Base-by-base conservation (phyloP, 176 grass and related monocot species). In the Cymbopogon citratus region DNA sequence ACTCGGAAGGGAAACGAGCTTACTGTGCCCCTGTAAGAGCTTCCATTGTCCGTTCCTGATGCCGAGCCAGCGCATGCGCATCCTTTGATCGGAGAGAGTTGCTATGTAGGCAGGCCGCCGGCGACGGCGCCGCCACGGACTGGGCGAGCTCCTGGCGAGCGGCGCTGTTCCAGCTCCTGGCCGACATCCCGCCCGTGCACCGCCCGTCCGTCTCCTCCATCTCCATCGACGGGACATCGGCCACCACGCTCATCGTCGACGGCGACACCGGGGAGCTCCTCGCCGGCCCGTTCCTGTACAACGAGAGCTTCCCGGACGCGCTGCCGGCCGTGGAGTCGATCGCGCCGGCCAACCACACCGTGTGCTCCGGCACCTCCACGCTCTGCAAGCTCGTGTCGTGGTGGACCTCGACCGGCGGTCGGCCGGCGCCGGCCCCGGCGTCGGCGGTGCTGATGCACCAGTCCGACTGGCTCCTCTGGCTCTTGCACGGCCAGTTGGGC, bases 391-490 rank as follows among this genome's bases (percentile, higher is more conserved):
- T 97, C 18, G 94, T 97, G 10, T 93, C 89, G 1, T 97, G 94
- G 94, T 93, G 94, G 94, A 82, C 76, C 49, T 75, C 77, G 9
- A 38, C 25, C 15, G 59, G 21, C 6, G 44, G 31, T n/a, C 56
- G 23, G 11, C 1, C 21, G n/a, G 73, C 90, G 5, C 77, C 76
- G 24, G 62, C 91, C n/a, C n/a, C n/a, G n/a, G n/a, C n/a, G n/a
- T n/a, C n/a, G 5, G 81, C 77, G 25, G 62, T 97, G 80, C 59
- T 97, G 89, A 93, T 97, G 94, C 94, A 97, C 68, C 94, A 97
- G 81, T 91, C 91, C 15, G 91, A 97, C 75, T 93, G 94, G 94
- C 84, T 97, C 19, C 85, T 97, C n/a, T 97, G 91, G 91, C 94
- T 97, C 41, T 52, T 97, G 72, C 94, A 93, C 65, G 94, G 94